Evolutionary conservation across 164 flowering plant genomes (phyloP).

Genomic region (Umbilicus rupestris): DNA sequence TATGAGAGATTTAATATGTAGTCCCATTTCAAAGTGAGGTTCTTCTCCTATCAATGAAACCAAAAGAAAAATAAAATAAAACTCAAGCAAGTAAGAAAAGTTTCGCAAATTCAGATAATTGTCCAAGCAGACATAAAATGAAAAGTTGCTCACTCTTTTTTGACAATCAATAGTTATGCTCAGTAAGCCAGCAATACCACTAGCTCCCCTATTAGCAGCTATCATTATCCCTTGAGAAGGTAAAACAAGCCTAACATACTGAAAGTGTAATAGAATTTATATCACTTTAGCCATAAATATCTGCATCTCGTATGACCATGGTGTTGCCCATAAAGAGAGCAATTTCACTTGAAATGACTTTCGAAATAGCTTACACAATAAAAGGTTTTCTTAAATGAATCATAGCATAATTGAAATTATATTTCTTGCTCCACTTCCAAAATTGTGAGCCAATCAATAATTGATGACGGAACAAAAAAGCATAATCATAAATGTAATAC

Average conservation of each 20-base stretch:
- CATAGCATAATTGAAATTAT: conserved; percentile 45
- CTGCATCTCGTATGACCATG: conserved; percentile 80
- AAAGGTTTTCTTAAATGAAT: conserved; percentile 71
- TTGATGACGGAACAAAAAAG: not conserved
- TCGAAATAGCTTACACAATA: conserved; percentile 50
- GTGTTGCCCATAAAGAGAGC: conserved; percentile 89
- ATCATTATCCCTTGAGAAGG: conserved; percentile 39
- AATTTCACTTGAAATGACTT: conserved; percentile 41
- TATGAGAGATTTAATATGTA: too few species aligned
- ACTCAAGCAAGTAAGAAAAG: not conserved
- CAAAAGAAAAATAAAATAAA: too few species aligned
- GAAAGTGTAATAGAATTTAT: conserved; percentile 16
- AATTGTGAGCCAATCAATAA: not conserved
- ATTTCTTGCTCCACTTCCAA: conserved; percentile 64
- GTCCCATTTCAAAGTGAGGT: too few species aligned
- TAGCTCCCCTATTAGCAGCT: conserved; percentile 83
- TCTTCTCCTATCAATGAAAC: too few species aligned
- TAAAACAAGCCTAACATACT: conserved; percentile 24
- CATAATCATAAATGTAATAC: not conserved
- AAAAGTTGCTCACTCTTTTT: conserved; percentile 42
- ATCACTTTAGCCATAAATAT: conserved; percentile 63
- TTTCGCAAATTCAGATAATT: not conserved
- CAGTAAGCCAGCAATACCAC: conserved; percentile 97
- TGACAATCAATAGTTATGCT: conserved; percentile 86
- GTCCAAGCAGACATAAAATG: not conserved